Base-by-base conservation (phyloP, 352 stramenopile species). In the Pythium graminicola region DNA sequence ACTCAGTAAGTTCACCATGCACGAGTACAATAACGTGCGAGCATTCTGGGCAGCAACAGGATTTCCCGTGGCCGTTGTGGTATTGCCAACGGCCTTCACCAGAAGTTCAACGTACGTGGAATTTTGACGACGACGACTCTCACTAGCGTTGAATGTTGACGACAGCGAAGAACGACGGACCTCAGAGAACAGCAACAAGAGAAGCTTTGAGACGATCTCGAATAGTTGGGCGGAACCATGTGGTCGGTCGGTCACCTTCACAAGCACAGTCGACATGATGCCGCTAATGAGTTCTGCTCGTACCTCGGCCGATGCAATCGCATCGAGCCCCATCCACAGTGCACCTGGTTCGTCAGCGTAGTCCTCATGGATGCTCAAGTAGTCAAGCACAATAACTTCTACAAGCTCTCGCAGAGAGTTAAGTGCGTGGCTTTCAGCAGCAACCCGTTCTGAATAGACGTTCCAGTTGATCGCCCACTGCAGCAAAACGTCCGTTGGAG, bases 381-480 rank as follows among this genome's bases (percentile, higher is more conserved):
- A 90, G 40, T 91, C 77, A 5, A 93, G 57, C 14, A 88, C 76
- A 50, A 91, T 70, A 13, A 93, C 73, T 52, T 93, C 80, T 35
- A 83, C 71, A 24, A 93, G 64, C 55, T 90, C 78, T 8, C 78
- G 75, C 11, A 89, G 65, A 26, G 80, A 88, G 56, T 88, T 88
- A 7, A 93, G 56, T 28, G 78, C 72, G 17, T 91, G 80, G 35
- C 78, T 90, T 54, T 91, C 80, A 9, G 81, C 82, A 7, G 77
- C 78, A 48, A 93, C 76, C 19, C 78, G 75, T 43, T 93, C 82
- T 26, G 82, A 93, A 56, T 89, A 93, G 23, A 84, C 64, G 47
- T 93, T 93, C 82, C 82, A 93, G 36, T 85, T 69, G 23, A 91
- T 72, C 7, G 82, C 78, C 82, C 82, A 93, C 52, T 85, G 70